Conservation (phyloP, 805 yeast species). For the Hanseniaspora hatyaiensis region DNA sequence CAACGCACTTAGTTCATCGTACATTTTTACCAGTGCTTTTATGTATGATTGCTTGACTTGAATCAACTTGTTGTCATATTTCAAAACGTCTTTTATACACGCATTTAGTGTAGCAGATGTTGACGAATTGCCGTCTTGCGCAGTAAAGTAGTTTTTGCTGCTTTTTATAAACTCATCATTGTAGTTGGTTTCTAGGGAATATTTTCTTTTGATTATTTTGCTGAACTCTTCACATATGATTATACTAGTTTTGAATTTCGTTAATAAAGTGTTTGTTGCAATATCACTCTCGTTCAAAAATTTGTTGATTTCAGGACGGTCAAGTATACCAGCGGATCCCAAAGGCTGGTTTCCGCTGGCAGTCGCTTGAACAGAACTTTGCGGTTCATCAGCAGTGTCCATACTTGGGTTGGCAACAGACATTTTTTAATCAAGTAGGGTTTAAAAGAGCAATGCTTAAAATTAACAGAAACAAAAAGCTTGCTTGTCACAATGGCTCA, state of each 20-base stretch:
- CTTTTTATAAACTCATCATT: conserved; percentile 62
- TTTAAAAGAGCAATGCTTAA: too few species aligned
- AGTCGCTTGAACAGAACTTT: neutral
- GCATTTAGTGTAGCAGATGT: conserved; percentile 45
- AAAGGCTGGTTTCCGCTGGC: neutral
- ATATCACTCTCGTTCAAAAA: conserved; percentile 53
- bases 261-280: conserved; percentile 60
- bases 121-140: conserved; percentile 19
- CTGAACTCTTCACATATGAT: conserved; percentile 77
- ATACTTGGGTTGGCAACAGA: conserved; percentile 12
- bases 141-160: conserved; percentile 36
- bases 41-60: conserved; percentile 67
- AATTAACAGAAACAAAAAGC: too few species aligned
- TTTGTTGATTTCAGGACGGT: conserved; percentile 38
- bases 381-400: neutral
- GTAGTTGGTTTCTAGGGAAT: conserved; percentile 67
- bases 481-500: too few species aligned
- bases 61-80: conserved; percentile 64
- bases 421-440: neutral
- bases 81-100: conserved; percentile 57
- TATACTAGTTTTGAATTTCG: conserved; percentile 66
- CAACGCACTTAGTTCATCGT: conserved; percentile 68
- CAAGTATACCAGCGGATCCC: conserved; percentile 3
- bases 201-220: conserved; percentile 65
- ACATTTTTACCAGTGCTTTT: conserved; percentile 69